Conservation (phyloP, 192 early-diverging fungal genomes). For the Pilobolus umbonatus region DNA sequence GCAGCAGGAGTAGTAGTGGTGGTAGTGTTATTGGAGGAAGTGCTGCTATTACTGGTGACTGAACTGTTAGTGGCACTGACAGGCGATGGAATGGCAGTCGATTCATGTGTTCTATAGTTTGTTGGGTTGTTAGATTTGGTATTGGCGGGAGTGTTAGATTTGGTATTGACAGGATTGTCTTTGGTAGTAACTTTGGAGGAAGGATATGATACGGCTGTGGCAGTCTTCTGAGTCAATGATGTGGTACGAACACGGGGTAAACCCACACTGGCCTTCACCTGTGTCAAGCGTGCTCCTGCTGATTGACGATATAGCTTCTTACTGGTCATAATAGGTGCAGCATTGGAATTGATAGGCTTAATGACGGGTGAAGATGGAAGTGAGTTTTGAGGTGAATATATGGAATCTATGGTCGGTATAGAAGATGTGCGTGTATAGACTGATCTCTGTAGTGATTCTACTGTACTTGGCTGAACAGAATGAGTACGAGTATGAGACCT, state of each 20-base stretch:
- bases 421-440: not conserved
- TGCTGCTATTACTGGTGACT: not conserved
- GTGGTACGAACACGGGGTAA: slow-evolving; percentile 17
- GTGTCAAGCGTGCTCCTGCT: not conserved
- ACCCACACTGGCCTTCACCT: slow-evolving; percentile 11
- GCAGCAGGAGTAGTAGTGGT: not conserved
- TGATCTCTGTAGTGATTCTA: not conserved
- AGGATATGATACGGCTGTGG: not conserved
- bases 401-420: too few relatives aligned
- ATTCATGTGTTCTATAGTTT: not conserved
- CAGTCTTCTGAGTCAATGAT: not conserved
- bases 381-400: too few relatives aligned
- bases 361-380: not conserved
- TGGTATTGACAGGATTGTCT: not conserved
- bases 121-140: not conserved
- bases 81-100: not conserved
- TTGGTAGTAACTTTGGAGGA: not conserved
- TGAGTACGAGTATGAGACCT: not conserved
- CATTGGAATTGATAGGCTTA: not conserved
- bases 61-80: not conserved
- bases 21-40: not conserved
- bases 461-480: too few relatives aligned
- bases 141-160: not conserved
- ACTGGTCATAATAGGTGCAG: not conserved
- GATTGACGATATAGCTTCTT: slow-evolving; percentile 8